Base-by-base conservation (phyloP, 2,329 filamentous ascomycete species). In the Trichoderma endophyticum region DNA sequence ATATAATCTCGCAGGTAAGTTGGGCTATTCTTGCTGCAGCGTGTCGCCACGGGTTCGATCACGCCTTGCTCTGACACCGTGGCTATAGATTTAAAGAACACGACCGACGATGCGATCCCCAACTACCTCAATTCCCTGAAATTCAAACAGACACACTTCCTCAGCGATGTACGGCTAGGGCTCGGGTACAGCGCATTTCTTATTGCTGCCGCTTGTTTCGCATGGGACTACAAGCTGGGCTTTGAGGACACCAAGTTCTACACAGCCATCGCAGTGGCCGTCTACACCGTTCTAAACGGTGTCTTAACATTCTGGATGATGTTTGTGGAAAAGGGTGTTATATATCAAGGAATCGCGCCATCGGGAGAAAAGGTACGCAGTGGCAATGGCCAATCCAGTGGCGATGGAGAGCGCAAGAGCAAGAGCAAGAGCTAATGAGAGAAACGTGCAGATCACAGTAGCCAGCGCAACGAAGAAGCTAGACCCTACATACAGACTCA, bases 51-150 rank as follows among this genome's bases (percentile, higher is more conserved):
- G 26, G 4, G 28, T 36, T 26, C 48, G 3, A 26, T 6, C 30
- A 11, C 34, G 51, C 8, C 56, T 3, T 48, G 15, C 32, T 21
- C 66, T 73, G 48, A 73, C 60, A 48, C 61, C 56, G 69, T 73
- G 72, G 56, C 72, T 69, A 32, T 80, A 97, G 96, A 98, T 81
- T 91, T 99, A 75, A 98, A 98, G 83, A 97, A 96, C 84, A 97
- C 95, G 51, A 94, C 93, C 76, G 96, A 99, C 84, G 96, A 99
- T 83, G 94, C 95, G 71, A 91, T 99, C 73, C 90, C 93, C 72
- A 94, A 96, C 83, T 98, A 98, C 85, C 90, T 99, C 74, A 95
- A 93, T 83, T 93, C 90, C 36, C 90, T 98, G 80, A 91, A 87
- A 76, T 98, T 98, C 86, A 88, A 85, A 74, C 94, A 97, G 83